Percentiles rank a stretch among this genome's conserved stretches.
Conservation (phyloP, 768 basidiomycete species). For the Suillus subalutaceus region DNA sequence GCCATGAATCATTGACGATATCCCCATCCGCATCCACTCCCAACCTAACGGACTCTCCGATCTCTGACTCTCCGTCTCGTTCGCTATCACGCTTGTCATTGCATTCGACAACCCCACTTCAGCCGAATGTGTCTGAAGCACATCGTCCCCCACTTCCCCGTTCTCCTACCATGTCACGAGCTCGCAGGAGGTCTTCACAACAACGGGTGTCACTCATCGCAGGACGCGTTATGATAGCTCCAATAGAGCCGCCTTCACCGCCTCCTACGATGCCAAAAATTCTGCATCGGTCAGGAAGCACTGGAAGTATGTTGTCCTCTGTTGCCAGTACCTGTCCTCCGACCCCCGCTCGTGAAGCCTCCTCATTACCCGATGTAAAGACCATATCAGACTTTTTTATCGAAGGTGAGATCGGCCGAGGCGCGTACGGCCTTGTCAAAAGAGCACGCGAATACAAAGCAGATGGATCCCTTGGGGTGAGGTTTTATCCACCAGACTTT, state of each 20-base stretch:
- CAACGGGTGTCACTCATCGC: constrained; percentile 85
- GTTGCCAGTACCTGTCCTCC: constrained; percentile 65
- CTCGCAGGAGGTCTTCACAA: constrained; percentile 79
- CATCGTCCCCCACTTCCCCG: constrained; percentile 39
- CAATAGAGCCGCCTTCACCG: constrained; percentile 73
- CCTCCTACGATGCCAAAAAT: constrained; percentile 62
- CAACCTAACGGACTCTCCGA: constrained; percentile 34
- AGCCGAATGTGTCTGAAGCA: constrained; percentile 20
- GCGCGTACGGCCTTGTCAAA: constrained; percentile 95
- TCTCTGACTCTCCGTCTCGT: constrained; percentile 31
- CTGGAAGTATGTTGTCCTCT: constrained; percentile 63
- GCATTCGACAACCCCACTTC: constrained; percentile 19
- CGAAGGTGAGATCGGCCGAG: constrained; percentile 87
- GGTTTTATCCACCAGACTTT: constrained; percentile 31
- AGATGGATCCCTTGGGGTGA: constrained; percentile 84
- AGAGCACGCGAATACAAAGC: constrained; percentile 76
- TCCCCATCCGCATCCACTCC: constrained; percentile 32
- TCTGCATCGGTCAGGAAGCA: constrained; percentile 64
- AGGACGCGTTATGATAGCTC: constrained; percentile 77
- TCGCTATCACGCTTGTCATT: constrained; percentile 14
- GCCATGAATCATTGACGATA: constrained; percentile 30
- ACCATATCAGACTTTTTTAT: constrained; percentile 87
- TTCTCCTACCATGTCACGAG: constrained; percentile 62
- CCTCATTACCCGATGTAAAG: constrained; percentile 52
- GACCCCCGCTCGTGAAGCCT: constrained; percentile 46